These are phyloP conservation scores for Clonostachys sp. DNA, from an alignment of 2,329 filamentous ascomycete species.

Conservation along the genomic window DNA sequence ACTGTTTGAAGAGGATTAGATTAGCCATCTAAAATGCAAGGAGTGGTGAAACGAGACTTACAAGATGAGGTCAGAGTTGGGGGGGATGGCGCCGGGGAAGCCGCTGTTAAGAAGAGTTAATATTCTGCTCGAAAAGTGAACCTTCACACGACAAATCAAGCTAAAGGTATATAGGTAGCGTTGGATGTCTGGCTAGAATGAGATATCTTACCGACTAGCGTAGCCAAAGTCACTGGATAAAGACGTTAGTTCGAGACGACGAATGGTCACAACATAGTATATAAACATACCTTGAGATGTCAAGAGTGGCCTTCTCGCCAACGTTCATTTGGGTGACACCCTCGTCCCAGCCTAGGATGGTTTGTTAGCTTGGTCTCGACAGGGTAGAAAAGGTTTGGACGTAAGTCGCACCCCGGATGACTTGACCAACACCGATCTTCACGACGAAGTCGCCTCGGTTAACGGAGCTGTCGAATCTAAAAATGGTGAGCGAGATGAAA, in stretches of 20 bases:
- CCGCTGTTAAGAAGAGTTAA: slow-evolving; percentile 42
- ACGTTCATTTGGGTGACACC: slow-evolving; percentile 82
- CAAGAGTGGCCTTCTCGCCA: slow-evolving; percentile 83
- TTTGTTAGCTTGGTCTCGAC: background rate
- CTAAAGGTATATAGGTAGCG: background rate
- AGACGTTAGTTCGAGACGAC: slow-evolving; percentile 5
- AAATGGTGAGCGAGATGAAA: background rate
- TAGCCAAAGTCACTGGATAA: slow-evolving; percentile 57
- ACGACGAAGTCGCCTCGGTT: slow-evolving; percentile 73
- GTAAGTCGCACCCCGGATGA: slow-evolving; percentile 72
- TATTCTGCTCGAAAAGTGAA: no score
- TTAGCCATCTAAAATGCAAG: no score
- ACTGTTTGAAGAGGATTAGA: background rate
- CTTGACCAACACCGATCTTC: slow-evolving; percentile 73
- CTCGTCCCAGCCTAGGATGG: slow-evolving; percentile 71
- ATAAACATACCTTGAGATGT: slow-evolving; percentile 63
- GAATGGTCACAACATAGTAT: no score
- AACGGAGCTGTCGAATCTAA: slow-evolving; percentile 84
- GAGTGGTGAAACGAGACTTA: slow-evolving; percentile 39
- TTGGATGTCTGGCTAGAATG: background rate
- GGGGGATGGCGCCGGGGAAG: slow-evolving; percentile 70
- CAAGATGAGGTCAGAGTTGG: slow-evolving; percentile 71
- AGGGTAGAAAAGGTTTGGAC: background rate
- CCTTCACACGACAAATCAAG: no score
- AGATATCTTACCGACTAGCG: slow-evolving; percentile 47